Evolutionary conservation across 441 rosid genomes (phyloP).

Genomic region (Pelargonium exstipulatum): DNA sequence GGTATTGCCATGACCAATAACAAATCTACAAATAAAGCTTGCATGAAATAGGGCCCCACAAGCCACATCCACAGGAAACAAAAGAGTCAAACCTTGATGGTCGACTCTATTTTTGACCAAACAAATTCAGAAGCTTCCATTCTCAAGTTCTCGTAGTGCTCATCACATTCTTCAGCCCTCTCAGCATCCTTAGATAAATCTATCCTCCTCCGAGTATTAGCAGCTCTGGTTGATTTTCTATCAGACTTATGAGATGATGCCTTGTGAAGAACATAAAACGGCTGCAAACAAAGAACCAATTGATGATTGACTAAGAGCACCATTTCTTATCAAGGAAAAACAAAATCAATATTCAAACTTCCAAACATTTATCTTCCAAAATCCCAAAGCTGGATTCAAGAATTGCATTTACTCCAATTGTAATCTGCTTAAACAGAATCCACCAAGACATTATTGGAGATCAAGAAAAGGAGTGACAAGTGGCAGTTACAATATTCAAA

Average conservation of each 20-base stretch:
- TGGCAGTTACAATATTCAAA: no score
- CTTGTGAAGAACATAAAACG: slow-evolving; percentile 24
- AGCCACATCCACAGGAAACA: not conserved
- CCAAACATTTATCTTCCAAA: no score
- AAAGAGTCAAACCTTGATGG: slow-evolving; percentile 41
- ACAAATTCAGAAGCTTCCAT: slow-evolving; percentile 59
- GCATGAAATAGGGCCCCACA: no score
- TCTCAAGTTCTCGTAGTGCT: slow-evolving; percentile 27
- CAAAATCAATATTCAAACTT: no score
- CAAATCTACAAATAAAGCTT: not conserved
- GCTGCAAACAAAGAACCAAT: slow-evolving; percentile 3
- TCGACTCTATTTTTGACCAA: slow-evolving; percentile 68
- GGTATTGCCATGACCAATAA: no score
- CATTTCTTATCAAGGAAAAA: no score
- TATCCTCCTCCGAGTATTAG: slow-evolving; percentile 45
- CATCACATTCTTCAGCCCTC: slow-evolving; percentile 27
- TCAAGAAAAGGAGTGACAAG: not conserved
- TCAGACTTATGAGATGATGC: slow-evolving; percentile 34
- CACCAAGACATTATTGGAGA: no score
- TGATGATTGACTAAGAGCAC: not conserved
- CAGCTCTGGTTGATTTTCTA: slow-evolving; percentile 31
- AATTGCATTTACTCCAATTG: not conserved
- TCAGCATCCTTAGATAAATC: slow-evolving; percentile 36
- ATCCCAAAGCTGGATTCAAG: no score
- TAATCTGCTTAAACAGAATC: not conserved